Evolutionary conservation across 495 filamentous ascomycete species (phyloP), one percentile per base, ranked within the genome.

Genomic region (Penicillium silybi): DNA sequence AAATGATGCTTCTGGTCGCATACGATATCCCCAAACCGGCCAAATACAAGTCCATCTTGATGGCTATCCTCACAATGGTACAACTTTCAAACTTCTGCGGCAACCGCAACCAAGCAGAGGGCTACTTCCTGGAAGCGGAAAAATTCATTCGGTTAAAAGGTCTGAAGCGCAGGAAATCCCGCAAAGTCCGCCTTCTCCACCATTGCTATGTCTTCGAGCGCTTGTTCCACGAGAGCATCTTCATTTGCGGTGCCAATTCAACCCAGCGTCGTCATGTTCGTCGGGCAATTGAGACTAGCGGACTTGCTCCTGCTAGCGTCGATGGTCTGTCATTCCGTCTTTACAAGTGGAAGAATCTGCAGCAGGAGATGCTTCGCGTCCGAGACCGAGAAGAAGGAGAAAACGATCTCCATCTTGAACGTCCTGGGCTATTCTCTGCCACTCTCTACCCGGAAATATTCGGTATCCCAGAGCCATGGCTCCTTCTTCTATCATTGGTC

Each of bases 171-270:
- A 52, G 41, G 10, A 60, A 63, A 25, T 68, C 62, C 5, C 54
- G 62, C 6, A 68, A 65, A 27, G 55, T 56, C 13, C 58, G 65
- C 9, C 53, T 65, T 3, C 48, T 68, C 3, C 65, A 65, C 54
- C 65, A 68, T 27, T 68, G 62, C 37, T 68, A 68, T 37, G 58
- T 59, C 5, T 64, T 62, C 17, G 54, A 63, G 17, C 58, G 63
- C 0, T 59, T 68, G 20, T 62, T 68, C 29, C 56, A 68, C 29
- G 65, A 68, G 49, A 65, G 59, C n/a, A 58, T 61, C 10, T 61
- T 61, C 20, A 48, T 61, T 16, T 53, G 54, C 18, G 58, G 54
- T 17, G 54, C 50, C 11, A 58, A 55, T 20, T 62, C 58, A 6
- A 43, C 29, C 16, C 55, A 58, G 22, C 51, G 58, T 1, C 46